phyloP scores from a whole-genome alignment of 75 land plant genomes.

The Pinus albicaulis region DNA sequence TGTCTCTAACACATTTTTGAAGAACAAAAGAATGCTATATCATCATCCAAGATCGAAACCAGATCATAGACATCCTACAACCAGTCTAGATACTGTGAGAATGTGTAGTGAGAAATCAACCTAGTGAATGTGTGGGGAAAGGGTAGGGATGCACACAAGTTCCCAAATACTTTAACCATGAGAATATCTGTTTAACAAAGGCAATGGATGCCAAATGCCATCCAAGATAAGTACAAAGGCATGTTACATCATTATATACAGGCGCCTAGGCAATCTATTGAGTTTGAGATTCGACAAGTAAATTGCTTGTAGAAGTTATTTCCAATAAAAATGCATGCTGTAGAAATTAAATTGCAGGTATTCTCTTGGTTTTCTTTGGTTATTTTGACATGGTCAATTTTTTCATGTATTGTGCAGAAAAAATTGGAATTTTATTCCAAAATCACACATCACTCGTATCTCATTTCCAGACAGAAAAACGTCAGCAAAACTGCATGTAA shows the following conservation, averaged over 20 bases:
- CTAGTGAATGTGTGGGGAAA: too few relatives aligned
- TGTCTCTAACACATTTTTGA: too few relatives aligned
- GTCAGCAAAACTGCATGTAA: not conserved
- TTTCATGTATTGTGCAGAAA: too few relatives aligned
- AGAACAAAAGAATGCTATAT: too few relatives aligned
- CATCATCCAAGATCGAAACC: too few relatives aligned
- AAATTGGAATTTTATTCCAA: not conserved
- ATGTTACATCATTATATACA: not conserved
- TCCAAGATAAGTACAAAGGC: not conserved
- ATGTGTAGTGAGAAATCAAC: too few relatives aligned
- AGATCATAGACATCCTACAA: too few relatives aligned
- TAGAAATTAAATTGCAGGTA: not conserved
- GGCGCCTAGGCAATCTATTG: not conserved
- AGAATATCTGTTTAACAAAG: not conserved
- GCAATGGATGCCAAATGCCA: not conserved
- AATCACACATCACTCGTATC: not conserved
- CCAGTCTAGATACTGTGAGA: too few relatives aligned
- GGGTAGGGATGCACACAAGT: not conserved
- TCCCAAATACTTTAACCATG: not conserved
- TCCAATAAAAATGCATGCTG: not conserved
- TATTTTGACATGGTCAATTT: not conserved
- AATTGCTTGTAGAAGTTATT: not conserved
- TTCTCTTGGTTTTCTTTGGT: not conserved
- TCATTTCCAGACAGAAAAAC: not conserved
- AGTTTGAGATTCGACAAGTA: not conserved